These are phyloP conservation scores for Aspergillaceae sp. DNA, from an alignment of 2,329 filamentous ascomycete species.

Conservation along the genomic window DNA sequence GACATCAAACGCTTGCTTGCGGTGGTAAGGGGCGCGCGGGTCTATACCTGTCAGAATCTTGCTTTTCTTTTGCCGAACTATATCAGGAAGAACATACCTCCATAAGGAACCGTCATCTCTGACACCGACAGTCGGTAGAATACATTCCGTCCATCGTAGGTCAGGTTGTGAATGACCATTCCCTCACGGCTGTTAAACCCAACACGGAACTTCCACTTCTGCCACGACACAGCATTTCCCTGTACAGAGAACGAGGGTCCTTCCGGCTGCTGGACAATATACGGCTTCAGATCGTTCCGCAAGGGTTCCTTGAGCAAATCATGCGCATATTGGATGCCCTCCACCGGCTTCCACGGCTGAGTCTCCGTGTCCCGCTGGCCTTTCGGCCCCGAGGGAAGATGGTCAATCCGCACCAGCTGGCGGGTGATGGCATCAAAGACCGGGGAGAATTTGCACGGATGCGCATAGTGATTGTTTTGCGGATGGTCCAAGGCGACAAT, in stretches of 20 bases:
- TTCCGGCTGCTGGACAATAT: conserved; percentile 57
- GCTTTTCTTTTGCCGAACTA: no score
- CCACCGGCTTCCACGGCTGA: conserved; percentile 48
- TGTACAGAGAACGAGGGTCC: conserved; percentile 54
- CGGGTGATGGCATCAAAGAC: conserved; percentile 51
- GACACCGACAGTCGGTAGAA: conserved; percentile 61
- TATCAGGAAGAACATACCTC: conserved; percentile 19
- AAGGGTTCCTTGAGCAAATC: conserved; percentile 57
- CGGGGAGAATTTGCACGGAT: conserved; percentile 30
- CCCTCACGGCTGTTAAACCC: conserved; percentile 58
- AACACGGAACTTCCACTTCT: conserved; percentile 56
- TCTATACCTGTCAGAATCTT: conserved; percentile 30
- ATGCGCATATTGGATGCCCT: conserved; percentile 47
- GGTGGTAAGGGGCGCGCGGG: conserved; percentile 59
- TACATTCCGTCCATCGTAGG: conserved; percentile 53
- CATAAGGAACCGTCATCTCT: conserved; percentile 54
- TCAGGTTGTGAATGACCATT: conserved; percentile 59
- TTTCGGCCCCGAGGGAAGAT: conserved; percentile 58
- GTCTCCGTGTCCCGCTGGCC: conserved; percentile 46
- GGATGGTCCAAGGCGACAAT: conserved; percentile 27
- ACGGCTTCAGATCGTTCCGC: conserved; percentile 58
- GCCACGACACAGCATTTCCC: conserved; percentile 53
- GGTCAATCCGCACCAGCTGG: conserved; percentile 61
- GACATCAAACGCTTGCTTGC: conserved; percentile 63
- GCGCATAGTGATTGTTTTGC: conserved; percentile 30